Evolutionary conservation across 768 basidiomycete species (phyloP).

Genomic region (Boletus huronensis): DNA sequence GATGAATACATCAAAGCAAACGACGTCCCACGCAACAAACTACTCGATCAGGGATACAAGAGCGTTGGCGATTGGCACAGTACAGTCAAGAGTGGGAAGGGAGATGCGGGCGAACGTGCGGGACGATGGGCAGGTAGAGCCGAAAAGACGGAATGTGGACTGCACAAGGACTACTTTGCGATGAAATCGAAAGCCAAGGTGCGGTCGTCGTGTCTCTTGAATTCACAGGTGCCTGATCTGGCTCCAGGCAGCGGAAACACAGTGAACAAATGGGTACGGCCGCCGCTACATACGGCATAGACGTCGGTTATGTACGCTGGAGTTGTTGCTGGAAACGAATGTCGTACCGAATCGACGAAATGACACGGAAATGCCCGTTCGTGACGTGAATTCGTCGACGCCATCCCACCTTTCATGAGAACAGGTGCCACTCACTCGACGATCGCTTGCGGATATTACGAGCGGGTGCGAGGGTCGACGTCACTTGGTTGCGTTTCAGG

Average conservation of each 20-base stretch:
- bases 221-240: background rate
- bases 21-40: conserved; percentile 81
- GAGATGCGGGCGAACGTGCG: conserved; percentile 75
- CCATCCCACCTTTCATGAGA: background rate
- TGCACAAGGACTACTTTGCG: conserved; percentile 88
- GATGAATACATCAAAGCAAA: conserved; percentile 82
- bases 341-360: background rate
- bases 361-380: background rate
- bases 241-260: background rate
- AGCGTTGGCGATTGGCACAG: conserved; percentile 99
- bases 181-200: conserved; percentile 58
- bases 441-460: background rate
- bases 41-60: conserved; percentile 89
- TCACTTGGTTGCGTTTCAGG: no score
- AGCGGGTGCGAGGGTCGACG: no score
- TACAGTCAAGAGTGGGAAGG: conserved; percentile 63
- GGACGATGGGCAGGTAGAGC: conserved; percentile 88
- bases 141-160: conserved; percentile 90
- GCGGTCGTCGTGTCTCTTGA: background rate
- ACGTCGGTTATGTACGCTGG: no score
- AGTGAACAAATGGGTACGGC: no score
- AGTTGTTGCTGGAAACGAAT: background rate
- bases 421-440: background rate
- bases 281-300: no score
- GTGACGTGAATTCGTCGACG: background rate